These are phyloP conservation scores for Rhododendron molle DNA, from an alignment of 148 eudicot genomes.

Conservation along the genomic window DNA sequence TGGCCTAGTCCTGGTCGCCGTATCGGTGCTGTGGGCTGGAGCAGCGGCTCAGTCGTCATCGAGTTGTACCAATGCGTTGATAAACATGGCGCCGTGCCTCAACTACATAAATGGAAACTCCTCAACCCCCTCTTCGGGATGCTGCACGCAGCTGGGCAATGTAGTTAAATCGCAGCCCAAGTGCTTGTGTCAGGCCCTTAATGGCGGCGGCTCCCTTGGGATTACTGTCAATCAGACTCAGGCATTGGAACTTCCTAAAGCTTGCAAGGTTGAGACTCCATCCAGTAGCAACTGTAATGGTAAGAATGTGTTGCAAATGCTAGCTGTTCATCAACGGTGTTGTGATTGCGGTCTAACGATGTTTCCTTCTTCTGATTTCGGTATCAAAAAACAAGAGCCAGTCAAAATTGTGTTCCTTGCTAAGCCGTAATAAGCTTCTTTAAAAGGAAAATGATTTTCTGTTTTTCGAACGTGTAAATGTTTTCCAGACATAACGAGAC, in stretches of 20 bases:
- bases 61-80: slow-evolving; percentile 34
- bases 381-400: not conserved
- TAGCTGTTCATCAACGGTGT: not conserved
- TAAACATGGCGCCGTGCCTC: slow-evolving; percentile 48
- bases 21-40: slow-evolving; percentile 22
- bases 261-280: slow-evolving; percentile 34
- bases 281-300: slow-evolving; percentile 30
- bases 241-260: slow-evolving; percentile 28
- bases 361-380: not conserved
- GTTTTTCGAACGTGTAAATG: not conserved
- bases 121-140: slow-evolving; percentile 27
- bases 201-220: slow-evolving; percentile 26
- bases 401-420: not conserved
- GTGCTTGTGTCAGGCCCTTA: slow-evolving; percentile 34
- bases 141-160: slow-evolving; percentile 39
- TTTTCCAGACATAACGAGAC: not conserved
- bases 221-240: slow-evolving; percentile 33
- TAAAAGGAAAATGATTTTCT: not conserved
- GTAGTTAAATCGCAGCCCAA: slow-evolving; percentile 37
- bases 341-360: not conserved
- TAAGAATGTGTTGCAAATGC: slow-evolving; percentile 7
- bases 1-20: slow-evolving; percentile 4
- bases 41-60: slow-evolving; percentile 15
- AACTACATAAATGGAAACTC: slow-evolving; percentile 38
- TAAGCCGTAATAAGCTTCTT: not conserved